Evolutionary conservation across 306 rosid species (phyloP), one percentile per base, ranked within the genome.

Genomic region (Myrica gale): DNA sequence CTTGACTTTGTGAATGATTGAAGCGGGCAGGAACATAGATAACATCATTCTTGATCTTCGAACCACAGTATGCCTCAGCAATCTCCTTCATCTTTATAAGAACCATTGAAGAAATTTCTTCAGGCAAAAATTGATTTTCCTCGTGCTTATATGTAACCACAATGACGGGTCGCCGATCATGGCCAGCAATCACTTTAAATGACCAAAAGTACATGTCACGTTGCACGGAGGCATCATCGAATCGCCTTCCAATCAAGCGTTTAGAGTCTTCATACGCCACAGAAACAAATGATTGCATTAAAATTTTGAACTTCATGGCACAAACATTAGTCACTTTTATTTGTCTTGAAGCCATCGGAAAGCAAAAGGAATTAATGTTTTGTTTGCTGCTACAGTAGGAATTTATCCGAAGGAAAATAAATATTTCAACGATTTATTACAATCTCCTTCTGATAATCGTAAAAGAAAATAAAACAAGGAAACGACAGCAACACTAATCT

Each of bases 1-100:
- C 87, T 51, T 84, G 84, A 9, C 87, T 58, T 23, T 84, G 84
- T 0, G 72, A 68, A 69, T 82, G 78, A 42, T 80, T 79, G 71
- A 79, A 85, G 69, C 78, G 66, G 9, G 86, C 84, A 2, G 89
- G 89, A 23, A 84, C 84, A 3, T 84, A 82, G 21, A 85, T 81
- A 17, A 85, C 84, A 9, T 76, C 84, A 47, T 79, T 76, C 68
- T 82, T 73, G 3, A 82, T 52, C 6, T 43, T 50, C 4, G 72
- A n/a, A 3, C 86, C 78, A 2, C 80, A 77, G 41, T 76, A 76
- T 15, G 86, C 84, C 76, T 79, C 89, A 0, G 82, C 89, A 10
- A 85, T 79, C 50, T 79, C 80, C 37, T 32, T 32, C 37, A 32
- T 32, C 37, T 32, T 32, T 32, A 32, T 32, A 32, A 32, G 37